Percentiles rank a stretch among this genome's conserved stretches.
Evolutionary conservation across 768 basidiomycete genomes (phyloP).

Genomic region (Suillus fuscotomentosus): DNA sequence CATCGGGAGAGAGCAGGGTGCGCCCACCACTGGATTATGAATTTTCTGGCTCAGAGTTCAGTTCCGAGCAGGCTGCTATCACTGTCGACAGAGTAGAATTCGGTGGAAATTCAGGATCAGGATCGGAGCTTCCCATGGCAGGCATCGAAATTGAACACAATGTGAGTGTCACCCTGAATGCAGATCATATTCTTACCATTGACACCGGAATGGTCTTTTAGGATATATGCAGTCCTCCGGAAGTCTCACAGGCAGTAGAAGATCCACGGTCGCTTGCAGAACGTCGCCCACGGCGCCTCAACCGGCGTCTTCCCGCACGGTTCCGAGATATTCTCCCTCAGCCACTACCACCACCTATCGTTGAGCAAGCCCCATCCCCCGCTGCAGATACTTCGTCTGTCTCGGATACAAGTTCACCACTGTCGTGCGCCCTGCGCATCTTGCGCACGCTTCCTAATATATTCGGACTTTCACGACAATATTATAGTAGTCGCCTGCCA

Average conservation of each 20-base stretch:
- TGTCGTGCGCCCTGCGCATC: neutral
- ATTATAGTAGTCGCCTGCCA: neutral
- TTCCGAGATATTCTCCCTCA: slow-evolving; percentile 5
- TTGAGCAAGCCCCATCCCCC: neutral
- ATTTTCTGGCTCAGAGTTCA: no score
- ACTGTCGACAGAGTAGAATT: neutral
- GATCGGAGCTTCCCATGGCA: neutral
- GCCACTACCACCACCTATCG: neutral
- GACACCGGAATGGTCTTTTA: neutral
- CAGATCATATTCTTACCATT: neutral
- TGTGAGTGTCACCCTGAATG: neutral
- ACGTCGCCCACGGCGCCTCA: neutral
- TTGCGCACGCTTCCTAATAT: slow-evolving; percentile 4
- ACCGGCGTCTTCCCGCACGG: neutral
- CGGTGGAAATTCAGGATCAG: neutral
- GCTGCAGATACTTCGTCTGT: neutral
- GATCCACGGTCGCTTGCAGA: slow-evolving; percentile 3
- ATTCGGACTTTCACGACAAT: slow-evolving; percentile 4
- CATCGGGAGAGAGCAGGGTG: no score
- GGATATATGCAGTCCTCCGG: neutral
- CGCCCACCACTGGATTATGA: no score
- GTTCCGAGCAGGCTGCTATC: neutral
- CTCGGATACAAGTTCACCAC: neutral
- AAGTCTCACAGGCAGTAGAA: neutral
- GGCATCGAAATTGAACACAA: neutral